phyloP scores from a whole-genome alignment of 352 stramenopile genomes.

The Globisporangium orthogonon region DNA sequence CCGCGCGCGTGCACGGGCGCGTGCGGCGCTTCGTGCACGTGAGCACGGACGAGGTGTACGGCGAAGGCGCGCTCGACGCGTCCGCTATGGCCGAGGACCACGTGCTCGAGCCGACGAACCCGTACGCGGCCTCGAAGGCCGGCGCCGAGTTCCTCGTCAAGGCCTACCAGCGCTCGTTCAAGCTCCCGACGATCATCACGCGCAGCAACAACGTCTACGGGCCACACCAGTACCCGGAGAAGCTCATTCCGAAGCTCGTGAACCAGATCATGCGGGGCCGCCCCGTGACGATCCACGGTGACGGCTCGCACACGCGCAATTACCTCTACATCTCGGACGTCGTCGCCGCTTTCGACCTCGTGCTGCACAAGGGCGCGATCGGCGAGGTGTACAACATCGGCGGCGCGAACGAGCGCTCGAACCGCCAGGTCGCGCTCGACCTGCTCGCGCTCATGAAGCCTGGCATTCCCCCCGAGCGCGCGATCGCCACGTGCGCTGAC shows the following conservation, averaged over 20 bases:
- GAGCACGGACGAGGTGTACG: conserved; percentile 98
- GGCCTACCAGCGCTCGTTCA: conserved; percentile 90
- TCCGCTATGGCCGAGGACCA: conserved; percentile 94
- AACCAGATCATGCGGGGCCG: conserved; percentile 89
- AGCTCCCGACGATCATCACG: conserved; percentile 95
- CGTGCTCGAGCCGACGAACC: conserved; percentile 94
- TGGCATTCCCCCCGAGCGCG: conserved; percentile 4
- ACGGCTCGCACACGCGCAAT: conserved; percentile 94
- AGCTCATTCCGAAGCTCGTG: conserved; percentile 87
- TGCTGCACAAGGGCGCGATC: conserved; percentile 90
- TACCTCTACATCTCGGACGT: conserved; percentile 98
- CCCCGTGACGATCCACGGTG: conserved; percentile 93
- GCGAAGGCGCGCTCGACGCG: conserved; percentile 89
- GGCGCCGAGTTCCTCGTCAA: conserved; percentile 98
- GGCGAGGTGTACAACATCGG: conserved; percentile 98
- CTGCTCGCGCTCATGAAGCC: conserved; percentile 74
- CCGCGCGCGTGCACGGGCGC: conserved; percentile 80
- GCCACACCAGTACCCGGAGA: conserved; percentile 98
- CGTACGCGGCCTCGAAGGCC: conserved; percentile 98
- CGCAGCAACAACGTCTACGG: conserved; percentile 99
- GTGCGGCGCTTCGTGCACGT: conserved; percentile 96
- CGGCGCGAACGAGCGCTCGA: conserved; percentile 58
- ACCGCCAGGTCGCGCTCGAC: conserved; percentile 83
- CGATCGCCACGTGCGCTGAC: conserved; percentile 35
- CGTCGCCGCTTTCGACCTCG: conserved; percentile 93